phyloP scores from a whole-genome alignment of 768 basidiomycete species.

The Tylopilus rubrobrunneus region DNA sequence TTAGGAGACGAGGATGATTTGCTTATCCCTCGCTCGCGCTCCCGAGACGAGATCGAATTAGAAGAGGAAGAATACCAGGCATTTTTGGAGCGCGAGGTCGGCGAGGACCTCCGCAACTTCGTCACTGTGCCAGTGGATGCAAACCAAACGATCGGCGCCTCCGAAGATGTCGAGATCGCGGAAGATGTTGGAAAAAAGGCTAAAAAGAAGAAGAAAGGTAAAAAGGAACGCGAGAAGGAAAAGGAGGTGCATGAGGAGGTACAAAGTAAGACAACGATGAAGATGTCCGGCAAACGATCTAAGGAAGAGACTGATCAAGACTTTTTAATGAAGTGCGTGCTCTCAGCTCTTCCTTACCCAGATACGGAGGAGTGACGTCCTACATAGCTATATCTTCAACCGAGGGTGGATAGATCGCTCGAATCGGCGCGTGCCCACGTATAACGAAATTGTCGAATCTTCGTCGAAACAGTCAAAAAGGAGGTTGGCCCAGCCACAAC shows the following conservation, averaged over 20 bases:
- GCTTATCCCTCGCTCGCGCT: slow-evolving; percentile 71
- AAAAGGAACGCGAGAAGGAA: slow-evolving; percentile 32
- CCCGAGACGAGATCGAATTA: slow-evolving; percentile 65
- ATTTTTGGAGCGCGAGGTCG: slow-evolving; percentile 80
- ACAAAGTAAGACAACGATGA: slow-evolving; percentile 21
- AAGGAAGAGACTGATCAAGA: slow-evolving; percentile 75
- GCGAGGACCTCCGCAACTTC: slow-evolving; percentile 64
- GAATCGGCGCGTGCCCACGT: slow-evolving; percentile 73
- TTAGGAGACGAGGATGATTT: slow-evolving; percentile 59
- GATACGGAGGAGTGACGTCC: neutral
- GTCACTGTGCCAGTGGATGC: slow-evolving; percentile 45
- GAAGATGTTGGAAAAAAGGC: slow-evolving; percentile 26
- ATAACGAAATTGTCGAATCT: slow-evolving; percentile 66
- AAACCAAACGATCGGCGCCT: slow-evolving; percentile 10
- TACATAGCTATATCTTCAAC: slow-evolving; percentile 84
- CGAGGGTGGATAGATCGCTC: slow-evolving; percentile 94
- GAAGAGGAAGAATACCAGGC: slow-evolving; percentile 86
- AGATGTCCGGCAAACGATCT: slow-evolving; percentile 24
- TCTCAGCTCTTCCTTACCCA: neutral
- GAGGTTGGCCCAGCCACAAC: slow-evolving; percentile 14
- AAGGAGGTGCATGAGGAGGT: slow-evolving; percentile 23
- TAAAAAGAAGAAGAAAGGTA: slow-evolving; percentile 33
- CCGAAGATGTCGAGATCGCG: slow-evolving; percentile 25
- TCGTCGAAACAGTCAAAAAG: slow-evolving; percentile 27
- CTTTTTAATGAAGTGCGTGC: slow-evolving; percentile 81